Evolutionary conservation across 1,284 basidiomycete genomes (phyloP).

Genomic region (Pseudozyma pruni): DNA sequence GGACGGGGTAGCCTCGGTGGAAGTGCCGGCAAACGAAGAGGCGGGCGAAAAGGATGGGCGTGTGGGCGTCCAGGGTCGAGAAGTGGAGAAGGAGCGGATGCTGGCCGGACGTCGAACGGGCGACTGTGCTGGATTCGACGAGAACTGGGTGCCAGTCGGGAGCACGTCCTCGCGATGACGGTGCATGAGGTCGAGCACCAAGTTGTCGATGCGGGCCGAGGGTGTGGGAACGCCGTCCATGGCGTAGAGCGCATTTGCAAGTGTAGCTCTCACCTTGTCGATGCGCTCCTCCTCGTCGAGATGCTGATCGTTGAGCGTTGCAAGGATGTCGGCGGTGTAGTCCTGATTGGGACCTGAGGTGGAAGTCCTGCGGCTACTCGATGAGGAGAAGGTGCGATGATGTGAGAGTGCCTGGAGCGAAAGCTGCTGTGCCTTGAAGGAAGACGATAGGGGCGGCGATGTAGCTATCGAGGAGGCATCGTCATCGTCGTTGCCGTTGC

Average conservation of each 20-base stretch:
- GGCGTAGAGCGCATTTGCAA: constrained; percentile 39
- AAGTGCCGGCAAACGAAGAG: constrained; percentile 27
- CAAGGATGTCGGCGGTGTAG: constrained; percentile 39
- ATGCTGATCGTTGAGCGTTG: constrained; percentile 41
- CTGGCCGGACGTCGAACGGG: constrained; percentile 50
- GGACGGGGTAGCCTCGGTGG: constrained; percentile 13
- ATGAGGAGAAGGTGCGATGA: constrained; percentile 25
- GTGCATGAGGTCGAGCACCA: constrained; percentile 61
- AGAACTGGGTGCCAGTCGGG: constrained; percentile 52
- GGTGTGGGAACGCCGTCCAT: constrained; percentile 48
- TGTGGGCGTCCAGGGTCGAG: constrained; percentile 53
- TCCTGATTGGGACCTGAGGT: constrained; percentile 28
- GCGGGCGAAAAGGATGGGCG: constrained; percentile 44
- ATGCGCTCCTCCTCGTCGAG: constrained; percentile 60
- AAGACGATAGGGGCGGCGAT: constrained; percentile 46
- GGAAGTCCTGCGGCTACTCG: constrained; percentile 37
- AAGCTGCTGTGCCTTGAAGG: constrained; percentile 49
- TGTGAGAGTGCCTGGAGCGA: constrained; percentile 44
- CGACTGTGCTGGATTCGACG: constrained; percentile 34
- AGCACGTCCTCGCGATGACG: constrained; percentile 56
- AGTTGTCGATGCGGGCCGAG: constrained; percentile 51
- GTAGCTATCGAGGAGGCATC: constrained; percentile 32
- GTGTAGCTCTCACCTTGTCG: constrained; percentile 52
- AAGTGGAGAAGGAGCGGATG: constrained; percentile 49
- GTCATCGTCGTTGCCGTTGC: constrained; percentile 19